Percentiles rank a stretch among this genome's conserved stretches.
phyloP scores from a whole-genome alignment of 805 yeast species.

The Candida parachauliodes region DNA sequence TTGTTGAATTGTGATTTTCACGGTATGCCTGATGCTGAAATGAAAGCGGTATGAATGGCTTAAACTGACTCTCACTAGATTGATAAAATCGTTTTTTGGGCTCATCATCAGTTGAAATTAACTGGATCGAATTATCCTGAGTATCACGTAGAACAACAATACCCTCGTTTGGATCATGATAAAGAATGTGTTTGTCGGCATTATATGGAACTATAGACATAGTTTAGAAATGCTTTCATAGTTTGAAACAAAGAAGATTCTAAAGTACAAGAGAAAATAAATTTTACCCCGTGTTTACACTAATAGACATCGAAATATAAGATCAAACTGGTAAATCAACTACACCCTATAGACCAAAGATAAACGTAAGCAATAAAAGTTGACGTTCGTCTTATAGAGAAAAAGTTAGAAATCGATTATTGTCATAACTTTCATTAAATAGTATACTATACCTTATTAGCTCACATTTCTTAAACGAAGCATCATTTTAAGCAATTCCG shows the following conservation, averaged over 20 bases:
- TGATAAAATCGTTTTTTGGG: background rate
- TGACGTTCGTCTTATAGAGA: too few species aligned
- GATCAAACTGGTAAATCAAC: too few species aligned
- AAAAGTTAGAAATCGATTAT: too few species aligned
- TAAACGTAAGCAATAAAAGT: too few species aligned
- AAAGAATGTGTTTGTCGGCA: slow-evolving; percentile 25
- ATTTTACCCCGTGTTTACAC: too few species aligned
- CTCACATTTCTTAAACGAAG: slow-evolving; percentile 23
- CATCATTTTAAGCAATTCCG: slow-evolving; percentile 30
- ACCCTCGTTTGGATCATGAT: slow-evolving; percentile 33
- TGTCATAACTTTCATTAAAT: slow-evolving; percentile 2
- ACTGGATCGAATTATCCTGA: slow-evolving; percentile 26
- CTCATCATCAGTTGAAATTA: slow-evolving; percentile 15
- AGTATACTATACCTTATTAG: background rate
- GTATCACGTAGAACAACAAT: slow-evolving; percentile 33
- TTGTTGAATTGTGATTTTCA: slow-evolving; percentile 3
- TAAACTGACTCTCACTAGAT: background rate
- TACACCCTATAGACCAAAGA: too few species aligned
- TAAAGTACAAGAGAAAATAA: too few species aligned
- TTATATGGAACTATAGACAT: slow-evolving; percentile 41
- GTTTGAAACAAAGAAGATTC: too few species aligned
- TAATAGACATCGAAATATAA: too few species aligned
- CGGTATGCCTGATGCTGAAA: slow-evolving; percentile 1
- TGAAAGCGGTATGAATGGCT: background rate
- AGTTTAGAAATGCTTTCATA: too few species aligned